A percentile compares a stretch with the other conserved stretches of the same genome.
These are phyloP conservation scores for Chaetomiaceae sp. DNA, from an alignment of 2,329 filamentous ascomycete species.

Conservation along the genomic window DNA sequence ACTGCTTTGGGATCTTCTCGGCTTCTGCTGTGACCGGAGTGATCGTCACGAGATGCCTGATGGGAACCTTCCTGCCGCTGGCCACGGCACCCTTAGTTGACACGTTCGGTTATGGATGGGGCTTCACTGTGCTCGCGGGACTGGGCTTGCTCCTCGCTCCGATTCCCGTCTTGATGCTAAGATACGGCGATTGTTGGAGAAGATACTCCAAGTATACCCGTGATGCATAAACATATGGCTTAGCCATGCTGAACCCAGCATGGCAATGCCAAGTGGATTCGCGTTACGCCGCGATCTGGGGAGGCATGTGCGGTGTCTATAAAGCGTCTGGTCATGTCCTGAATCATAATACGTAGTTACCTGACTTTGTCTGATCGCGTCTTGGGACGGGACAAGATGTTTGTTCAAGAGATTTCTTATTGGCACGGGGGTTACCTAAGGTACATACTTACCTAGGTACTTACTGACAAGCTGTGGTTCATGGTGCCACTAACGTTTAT, in stretches of 20 bases:
- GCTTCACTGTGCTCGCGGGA: slow-evolving; percentile 40
- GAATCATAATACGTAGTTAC: too few species aligned
- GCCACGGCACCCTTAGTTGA: slow-evolving; percentile 42
- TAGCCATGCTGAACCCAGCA: not conserved
- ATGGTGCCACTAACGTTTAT: too few species aligned
- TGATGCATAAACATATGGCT: slow-evolving; percentile 22
- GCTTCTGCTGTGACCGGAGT: slow-evolving; percentile 52
- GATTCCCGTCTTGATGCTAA: slow-evolving; percentile 44
- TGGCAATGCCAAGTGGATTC: not conserved
- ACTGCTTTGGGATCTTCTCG: slow-evolving; percentile 49
- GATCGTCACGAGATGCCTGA: slow-evolving; percentile 49
- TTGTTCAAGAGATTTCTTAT: too few species aligned
- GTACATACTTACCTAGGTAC: too few species aligned
- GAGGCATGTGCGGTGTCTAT: too few species aligned
- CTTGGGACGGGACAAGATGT: too few species aligned
- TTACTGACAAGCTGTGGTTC: too few species aligned
- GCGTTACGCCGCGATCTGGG: too few species aligned
- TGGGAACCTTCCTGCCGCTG: slow-evolving; percentile 52
- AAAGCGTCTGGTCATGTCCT: too few species aligned
- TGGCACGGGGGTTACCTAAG: too few species aligned
- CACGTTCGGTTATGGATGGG: slow-evolving; percentile 46
- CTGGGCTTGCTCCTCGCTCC: slow-evolving; percentile 40
- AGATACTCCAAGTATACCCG: slow-evolving; percentile 45
- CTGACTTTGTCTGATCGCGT: too few species aligned
- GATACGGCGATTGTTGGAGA: slow-evolving; percentile 47